These are phyloP conservation scores for Pseudocercospora crystallina DNA, from an alignment of 2,329 filamentous ascomycete genomes.

Conservation along the genomic window DNA sequence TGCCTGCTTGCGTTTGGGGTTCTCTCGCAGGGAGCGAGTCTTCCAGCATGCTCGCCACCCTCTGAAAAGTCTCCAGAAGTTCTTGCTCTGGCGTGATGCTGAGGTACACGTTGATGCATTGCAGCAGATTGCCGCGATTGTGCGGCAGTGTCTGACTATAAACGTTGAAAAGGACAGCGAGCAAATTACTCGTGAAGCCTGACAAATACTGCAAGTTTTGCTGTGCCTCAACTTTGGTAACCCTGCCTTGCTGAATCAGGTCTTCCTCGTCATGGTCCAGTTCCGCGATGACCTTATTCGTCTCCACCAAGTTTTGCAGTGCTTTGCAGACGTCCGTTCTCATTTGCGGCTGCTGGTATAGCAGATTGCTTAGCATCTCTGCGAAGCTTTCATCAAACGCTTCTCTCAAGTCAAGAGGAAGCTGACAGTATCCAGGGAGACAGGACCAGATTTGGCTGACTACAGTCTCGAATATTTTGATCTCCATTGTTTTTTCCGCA, in stretches of 20 bases:
- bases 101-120: conserved; percentile 91
- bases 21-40: conserved; percentile 62
- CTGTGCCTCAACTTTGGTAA: conserved; percentile 71
- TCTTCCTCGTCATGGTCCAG: conserved; percentile 66
- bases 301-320: conserved; percentile 84
- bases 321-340: conserved; percentile 84
- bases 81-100: conserved; percentile 68
- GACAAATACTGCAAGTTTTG: conserved; percentile 82
- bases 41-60: conserved; percentile 82
- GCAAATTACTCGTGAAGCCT: conserved; percentile 77
- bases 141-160: conserved; percentile 96
- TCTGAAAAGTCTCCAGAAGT: conserved; percentile 82
- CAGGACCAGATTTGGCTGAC: conserved; percentile 95
- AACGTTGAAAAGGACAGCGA: conserved; percentile 97
- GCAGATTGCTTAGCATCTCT: conserved; percentile 83
- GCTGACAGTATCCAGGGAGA: conserved; percentile 89
- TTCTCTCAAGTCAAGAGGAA: conserved; percentile 68
- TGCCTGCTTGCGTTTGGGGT: conserved; percentile 62
- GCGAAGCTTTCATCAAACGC: conserved; percentile 86
- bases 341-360: conserved; percentile 88
- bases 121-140: conserved; percentile 83
- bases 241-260: conserved; percentile 72
- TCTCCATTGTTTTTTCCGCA: conserved; percentile 87
- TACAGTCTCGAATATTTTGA: conserved; percentile 96
- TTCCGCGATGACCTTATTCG: conserved; percentile 76